A percentile compares a stretch with the other conserved stretches of the same genome.
Evolutionary conservation across 805 yeast genomes (phyloP).

Genomic region (Cyberlindnera veronae): DNA sequence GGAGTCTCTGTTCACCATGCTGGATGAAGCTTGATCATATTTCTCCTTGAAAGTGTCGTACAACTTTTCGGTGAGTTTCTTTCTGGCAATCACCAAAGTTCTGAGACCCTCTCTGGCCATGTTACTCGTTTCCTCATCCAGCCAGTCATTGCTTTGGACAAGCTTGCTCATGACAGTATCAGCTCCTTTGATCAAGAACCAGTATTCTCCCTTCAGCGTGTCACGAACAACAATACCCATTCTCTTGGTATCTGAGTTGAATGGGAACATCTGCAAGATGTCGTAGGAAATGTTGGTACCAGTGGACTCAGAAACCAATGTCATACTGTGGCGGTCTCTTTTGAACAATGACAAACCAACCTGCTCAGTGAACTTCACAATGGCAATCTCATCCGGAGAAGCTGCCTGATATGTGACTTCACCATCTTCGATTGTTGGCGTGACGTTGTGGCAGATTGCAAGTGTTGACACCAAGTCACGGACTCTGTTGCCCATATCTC

Average conservation of each 20-base stretch:
- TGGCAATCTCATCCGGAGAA: constrained; percentile 97
- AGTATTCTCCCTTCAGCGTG: constrained; percentile 57
- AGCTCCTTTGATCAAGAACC: constrained; percentile 94
- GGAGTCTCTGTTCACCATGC: constrained; percentile 77
- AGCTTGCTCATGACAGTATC: constrained; percentile 88
- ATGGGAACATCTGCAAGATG: constrained; percentile 84
- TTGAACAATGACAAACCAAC: constrained; percentile 79
- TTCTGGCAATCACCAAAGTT: constrained; percentile 91
- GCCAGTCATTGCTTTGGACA: constrained; percentile 88
- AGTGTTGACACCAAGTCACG: constrained; percentile 77
- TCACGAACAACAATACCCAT: constrained; percentile 89
- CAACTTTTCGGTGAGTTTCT: constrained; percentile 50
- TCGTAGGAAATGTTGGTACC: constrained; percentile 53
- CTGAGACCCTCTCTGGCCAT: constrained; percentile 98
- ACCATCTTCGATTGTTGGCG: constrained; percentile 84
- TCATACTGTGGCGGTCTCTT: constrained; percentile 77
- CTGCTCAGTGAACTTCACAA: constrained; percentile 82
- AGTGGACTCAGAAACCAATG: constrained; percentile 60
- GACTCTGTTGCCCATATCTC: constrained; percentile 72
- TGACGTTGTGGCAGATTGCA: constrained; percentile 96
- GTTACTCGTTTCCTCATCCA: constrained; percentile 94
- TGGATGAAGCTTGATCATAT: constrained; percentile 68
- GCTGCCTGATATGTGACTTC: constrained; percentile 89
- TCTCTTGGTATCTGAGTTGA: constrained; percentile 91
- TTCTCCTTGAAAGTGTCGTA: constrained; percentile 62